Evolutionary conservation across 805 yeast genomes (phyloP), one percentile per base, ranked within the genome.

Genomic region (Nematodospora valgi): DNA sequence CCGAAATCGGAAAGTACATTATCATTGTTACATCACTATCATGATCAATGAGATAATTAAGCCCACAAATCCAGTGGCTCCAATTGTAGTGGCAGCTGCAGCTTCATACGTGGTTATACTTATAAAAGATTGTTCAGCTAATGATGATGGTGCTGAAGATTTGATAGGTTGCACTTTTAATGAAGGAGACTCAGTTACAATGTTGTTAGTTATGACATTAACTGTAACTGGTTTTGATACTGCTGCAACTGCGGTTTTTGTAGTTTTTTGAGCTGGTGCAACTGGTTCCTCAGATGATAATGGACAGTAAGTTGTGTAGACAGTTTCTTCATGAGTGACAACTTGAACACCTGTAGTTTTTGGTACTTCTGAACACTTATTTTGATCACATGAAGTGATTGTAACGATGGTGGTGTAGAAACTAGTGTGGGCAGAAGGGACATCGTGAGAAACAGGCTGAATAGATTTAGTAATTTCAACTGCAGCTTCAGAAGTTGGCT

Each of bases 171-270:
- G 23, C 11, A 45, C 34, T n/a, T 52, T 27, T 17, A 54, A 38
- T 13, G 56, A 29, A 18, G 56, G 48, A 12, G 62, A 44, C 39
- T 64, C 56, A 14, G 72, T 67, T 10, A 56, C 43, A 29, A 67
- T 65, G 47, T 63, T 62, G 46, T 62, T 51, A 18, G 71, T 61
- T 34, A 67, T 66, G n/a, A 66, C 73, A 41, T 67, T 56, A 34
- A 38, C 32, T 25, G 39, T 39, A 27, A 38, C 28, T 11, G 43
- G 32, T 27, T 27, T 24, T 5, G 35, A 15, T 18, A 12, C 12
- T n/a, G 30, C 24, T 26, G 46, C 35, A n/a, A n/a, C n/a, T 18
- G 29, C 25, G 1, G 39, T 4, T 6, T 5, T 3, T 21, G 19
- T 20, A 6, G 31, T 23, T 23, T 21, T 23, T 27, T 21, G 27